Conservation (phyloP, 2,329 filamentous ascomycete species). For the Stylonectria norvegica region DNA sequence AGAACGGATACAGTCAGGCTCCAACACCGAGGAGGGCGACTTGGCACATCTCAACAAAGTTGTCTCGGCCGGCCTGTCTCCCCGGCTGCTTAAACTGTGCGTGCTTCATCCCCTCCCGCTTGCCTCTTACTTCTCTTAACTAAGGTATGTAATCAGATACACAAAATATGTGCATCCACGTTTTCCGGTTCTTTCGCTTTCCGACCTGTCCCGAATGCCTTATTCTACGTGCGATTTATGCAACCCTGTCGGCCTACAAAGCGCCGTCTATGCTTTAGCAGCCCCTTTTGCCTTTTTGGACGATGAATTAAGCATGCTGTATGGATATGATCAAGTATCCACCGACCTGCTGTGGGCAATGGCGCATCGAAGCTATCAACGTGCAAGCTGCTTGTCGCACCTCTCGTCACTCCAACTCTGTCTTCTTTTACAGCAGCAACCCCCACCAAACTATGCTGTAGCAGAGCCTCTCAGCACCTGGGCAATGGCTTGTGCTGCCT, state of each 20-base stretch:
- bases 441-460: slow-evolving; percentile 21
- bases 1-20: background rate
- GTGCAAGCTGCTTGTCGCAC: slow-evolving; percentile 17
- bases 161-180: background rate
- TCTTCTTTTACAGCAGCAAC: slow-evolving; percentile 21
- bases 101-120: background rate
- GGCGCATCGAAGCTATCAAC: slow-evolving; percentile 19
- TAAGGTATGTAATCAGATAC: background rate
- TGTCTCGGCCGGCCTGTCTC: background rate
- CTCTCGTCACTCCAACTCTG: slow-evolving; percentile 21
- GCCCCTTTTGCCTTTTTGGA: slow-evolving; percentile 25
- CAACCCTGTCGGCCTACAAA: slow-evolving; percentile 19
- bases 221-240: background rate
- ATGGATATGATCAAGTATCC: slow-evolving; percentile 22
- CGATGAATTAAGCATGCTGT: slow-evolving; percentile 24
- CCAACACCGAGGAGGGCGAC: background rate
- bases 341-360: slow-evolving; percentile 27
- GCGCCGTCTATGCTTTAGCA: slow-evolving; percentile 23
- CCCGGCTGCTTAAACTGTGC: background rate
- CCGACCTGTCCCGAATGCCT: background rate
- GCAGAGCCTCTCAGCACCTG: slow-evolving; percentile 21
- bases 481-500: slow-evolving; percentile 21
- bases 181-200: background rate
- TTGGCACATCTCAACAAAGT: background rate
- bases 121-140: no score